A percentile compares a stretch with the other conserved stretches of the same genome.
Evolutionary conservation across 345 rosid genomes (phyloP).

Genomic region (Moricandia arvensis): DNA sequence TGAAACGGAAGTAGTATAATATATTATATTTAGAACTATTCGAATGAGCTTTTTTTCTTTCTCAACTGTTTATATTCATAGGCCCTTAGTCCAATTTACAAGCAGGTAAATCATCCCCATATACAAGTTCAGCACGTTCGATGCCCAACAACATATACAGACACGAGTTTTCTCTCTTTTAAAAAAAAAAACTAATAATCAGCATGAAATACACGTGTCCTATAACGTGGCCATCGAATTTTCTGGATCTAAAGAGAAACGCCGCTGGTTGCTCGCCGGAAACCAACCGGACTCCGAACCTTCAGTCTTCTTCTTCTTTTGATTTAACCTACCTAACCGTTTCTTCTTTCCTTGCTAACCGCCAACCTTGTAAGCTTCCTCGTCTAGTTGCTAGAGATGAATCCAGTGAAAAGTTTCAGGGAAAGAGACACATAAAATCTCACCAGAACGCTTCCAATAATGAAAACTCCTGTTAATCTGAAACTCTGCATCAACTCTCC

Average conservation of each 20-base stretch:
- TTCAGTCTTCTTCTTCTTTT: background rate
- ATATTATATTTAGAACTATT: too few relatives aligned
- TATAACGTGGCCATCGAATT: background rate
- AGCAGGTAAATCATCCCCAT: too few relatives aligned
- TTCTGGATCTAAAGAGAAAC: background rate
- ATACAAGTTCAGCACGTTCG: too few relatives aligned
- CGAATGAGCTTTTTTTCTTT: too few relatives aligned
- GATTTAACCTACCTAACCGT: background rate
- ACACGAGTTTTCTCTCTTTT: too few relatives aligned
- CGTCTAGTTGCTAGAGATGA: background rate
- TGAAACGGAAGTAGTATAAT: too few relatives aligned
- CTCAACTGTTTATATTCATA: too few relatives aligned
- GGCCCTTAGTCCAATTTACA: too few relatives aligned
- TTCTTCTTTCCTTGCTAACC: background rate
- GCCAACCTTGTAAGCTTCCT: background rate
- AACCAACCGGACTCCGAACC: background rate
- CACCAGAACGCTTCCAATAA: background rate
- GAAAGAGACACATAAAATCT: background rate
- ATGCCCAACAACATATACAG: too few relatives aligned
- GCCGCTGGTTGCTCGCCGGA: background rate
- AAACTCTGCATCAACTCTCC: background rate
- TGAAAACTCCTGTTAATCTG: background rate
- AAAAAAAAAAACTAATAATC: too few relatives aligned
- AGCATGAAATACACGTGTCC: background rate
- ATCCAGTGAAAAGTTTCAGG: background rate